These are phyloP conservation scores for Talaromyces piceae DNA, from an alignment of 2,329 filamentous ascomycete genomes.

Conservation along the genomic window DNA sequence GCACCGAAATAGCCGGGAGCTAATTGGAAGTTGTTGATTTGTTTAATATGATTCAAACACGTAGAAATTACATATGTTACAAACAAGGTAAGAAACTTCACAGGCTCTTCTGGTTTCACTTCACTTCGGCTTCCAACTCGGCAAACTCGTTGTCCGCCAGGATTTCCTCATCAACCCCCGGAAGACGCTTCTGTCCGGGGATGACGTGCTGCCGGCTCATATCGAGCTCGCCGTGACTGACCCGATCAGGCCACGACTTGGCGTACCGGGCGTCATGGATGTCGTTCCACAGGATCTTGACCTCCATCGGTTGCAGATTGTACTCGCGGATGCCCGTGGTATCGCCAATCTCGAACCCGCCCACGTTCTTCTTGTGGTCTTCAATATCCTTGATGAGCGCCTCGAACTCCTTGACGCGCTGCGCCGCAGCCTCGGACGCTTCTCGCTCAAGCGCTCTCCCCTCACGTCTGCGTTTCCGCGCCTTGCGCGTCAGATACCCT, in stretches of 20 bases:
- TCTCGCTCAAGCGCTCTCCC: conserved; percentile 21
- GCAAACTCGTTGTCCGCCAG: conserved; percentile 17
- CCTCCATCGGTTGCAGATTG: conserved; percentile 22
- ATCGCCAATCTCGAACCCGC: conserved; percentile 2
- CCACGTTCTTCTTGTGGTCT: conserved; percentile 17
- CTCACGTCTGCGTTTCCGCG: conserved; percentile 23
- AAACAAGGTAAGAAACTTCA: conserved; percentile 20
- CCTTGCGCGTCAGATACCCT: conserved; percentile 25
- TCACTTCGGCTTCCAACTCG: conserved; percentile 12
- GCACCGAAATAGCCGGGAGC: too few species aligned
- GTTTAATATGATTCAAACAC: neutral
- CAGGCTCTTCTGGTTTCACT: conserved; percentile 21
- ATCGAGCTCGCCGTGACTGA: conserved; percentile 37
- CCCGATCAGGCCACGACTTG: conserved; percentile 35
- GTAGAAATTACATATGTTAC: conserved; percentile 13
- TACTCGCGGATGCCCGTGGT: conserved; percentile 13
- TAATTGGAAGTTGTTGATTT: too few species aligned
- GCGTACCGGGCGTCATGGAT: conserved; percentile 37
- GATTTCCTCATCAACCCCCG: conserved; percentile 10
- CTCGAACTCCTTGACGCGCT: conserved; percentile 19
- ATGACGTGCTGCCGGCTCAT: conserved; percentile 30
- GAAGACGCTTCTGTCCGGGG: conserved; percentile 20
- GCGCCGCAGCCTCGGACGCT: conserved; percentile 16
- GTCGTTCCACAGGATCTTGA: conserved; percentile 42
- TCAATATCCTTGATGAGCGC: conserved; percentile 15